These are phyloP conservation scores for Fusarium pseudocircinatum DNA, from an alignment of 2,329 filamentous ascomycete genomes.

Conservation along the genomic window DNA sequence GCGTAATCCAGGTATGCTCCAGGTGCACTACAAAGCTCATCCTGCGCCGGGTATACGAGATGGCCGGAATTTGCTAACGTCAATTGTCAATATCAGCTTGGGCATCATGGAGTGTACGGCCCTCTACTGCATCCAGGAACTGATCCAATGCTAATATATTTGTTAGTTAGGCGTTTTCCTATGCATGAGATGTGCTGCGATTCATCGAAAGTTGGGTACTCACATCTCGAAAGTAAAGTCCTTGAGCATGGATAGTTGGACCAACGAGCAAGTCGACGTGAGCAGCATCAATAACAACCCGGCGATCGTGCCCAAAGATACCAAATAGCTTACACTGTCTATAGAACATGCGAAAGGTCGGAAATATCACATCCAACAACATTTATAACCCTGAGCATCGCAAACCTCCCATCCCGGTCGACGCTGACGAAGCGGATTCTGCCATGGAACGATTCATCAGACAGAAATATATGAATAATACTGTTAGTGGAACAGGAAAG, in stretches of 20 bases:
- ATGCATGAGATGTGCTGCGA: slow-evolving; percentile 95
- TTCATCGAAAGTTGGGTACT: slow-evolving; percentile 96
- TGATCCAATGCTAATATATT: slow-evolving; percentile 29
- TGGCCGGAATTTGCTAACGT: slow-evolving; percentile 40
- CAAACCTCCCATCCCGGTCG: slow-evolving; percentile 85
- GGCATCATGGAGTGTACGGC: slow-evolving; percentile 94
- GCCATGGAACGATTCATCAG: slow-evolving; percentile 96
- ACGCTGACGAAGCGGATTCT: slow-evolving; percentile 90
- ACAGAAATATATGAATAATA: slow-evolving; percentile 84
- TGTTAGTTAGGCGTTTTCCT: slow-evolving; percentile 89
- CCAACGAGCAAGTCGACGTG: slow-evolving; percentile 95
- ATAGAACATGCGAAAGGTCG: slow-evolving; percentile 93
- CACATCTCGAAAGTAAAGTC: slow-evolving; percentile 99
- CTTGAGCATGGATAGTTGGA: slow-evolving; percentile 98
- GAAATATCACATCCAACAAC: slow-evolving; percentile 87
- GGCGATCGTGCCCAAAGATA: not conserved
- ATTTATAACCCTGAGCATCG: slow-evolving; percentile 88
- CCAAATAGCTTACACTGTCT: slow-evolving; percentile 28
- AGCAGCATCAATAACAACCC: slow-evolving; percentile 44
- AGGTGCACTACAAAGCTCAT: slow-evolving; percentile 4
- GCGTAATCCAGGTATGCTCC: slow-evolving; percentile 82
- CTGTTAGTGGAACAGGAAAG: slow-evolving; percentile 50
- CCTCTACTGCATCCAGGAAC: not conserved
- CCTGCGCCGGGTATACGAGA: not conserved
- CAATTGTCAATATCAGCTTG: slow-evolving; percentile 68